Evolutionary conservation across 495 filamentous ascomycete species (phyloP).

Genomic region (Neohortaea acidophila): DNA sequence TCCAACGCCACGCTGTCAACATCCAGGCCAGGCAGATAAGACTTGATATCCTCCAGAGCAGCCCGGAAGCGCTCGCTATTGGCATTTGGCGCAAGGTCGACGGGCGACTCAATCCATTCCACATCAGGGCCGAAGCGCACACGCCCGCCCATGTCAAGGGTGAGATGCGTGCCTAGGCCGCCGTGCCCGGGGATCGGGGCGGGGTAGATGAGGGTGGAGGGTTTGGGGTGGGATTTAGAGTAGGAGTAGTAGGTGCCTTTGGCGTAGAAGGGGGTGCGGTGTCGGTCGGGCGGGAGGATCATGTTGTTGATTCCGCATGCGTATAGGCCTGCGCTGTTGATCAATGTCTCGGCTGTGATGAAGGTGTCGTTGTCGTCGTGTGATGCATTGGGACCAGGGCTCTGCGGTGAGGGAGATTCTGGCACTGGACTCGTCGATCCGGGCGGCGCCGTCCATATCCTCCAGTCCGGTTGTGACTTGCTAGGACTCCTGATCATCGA

Average conservation of each 20-base stretch:
- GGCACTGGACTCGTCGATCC: conserved; percentile 24
- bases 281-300: conserved; percentile 47
- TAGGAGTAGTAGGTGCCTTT: conserved; percentile 96
- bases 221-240: conserved; percentile 43
- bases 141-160: conserved; percentile 70
- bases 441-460: conserved; percentile 35
- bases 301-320: conserved; percentile 69
- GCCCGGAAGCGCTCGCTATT: conserved; percentile 42
- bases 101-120: conserved; percentile 66
- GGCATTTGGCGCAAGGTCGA: conserved; percentile 36
- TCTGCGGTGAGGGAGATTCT: conserved; percentile 11
- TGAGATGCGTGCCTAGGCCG: conserved; percentile 86
- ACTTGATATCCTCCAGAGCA: conserved; percentile 57
- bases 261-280: conserved; percentile 56
- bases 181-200: conserved; percentile 63
- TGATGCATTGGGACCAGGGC: conserved; percentile 1
- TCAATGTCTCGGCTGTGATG: conserved; percentile 57
- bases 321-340: conserved; percentile 75
- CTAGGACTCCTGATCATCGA: conserved; percentile 39
- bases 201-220: conserved; percentile 72
- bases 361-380: conserved; percentile 29
- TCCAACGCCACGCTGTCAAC: conserved; percentile 53
- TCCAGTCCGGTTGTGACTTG: conserved; percentile 35
- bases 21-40: conserved; percentile 63
- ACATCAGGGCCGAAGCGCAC: conserved; percentile 92